These are phyloP conservation scores for Lathyrus tuberosus DNA, from an alignment of 306 rosid genomes.

Conservation along the genomic window DNA sequence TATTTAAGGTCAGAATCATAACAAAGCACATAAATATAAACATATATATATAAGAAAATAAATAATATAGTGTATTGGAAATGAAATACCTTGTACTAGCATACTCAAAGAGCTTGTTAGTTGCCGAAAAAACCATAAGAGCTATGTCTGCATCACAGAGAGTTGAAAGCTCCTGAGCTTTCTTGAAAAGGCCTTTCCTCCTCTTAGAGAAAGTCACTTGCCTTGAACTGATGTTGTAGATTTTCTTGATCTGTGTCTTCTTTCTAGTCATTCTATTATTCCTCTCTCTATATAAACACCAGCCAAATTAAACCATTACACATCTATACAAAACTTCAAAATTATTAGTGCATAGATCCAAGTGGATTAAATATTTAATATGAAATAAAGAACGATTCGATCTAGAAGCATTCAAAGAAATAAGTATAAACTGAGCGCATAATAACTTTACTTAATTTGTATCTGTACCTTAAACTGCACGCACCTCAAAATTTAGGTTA, in stretches of 20 bases:
- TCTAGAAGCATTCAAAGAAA: no score
- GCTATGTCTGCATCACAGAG: constrained; percentile 67
- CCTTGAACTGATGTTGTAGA: constrained; percentile 52
- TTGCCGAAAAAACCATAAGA: constrained; percentile 54
- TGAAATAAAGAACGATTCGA: no score
- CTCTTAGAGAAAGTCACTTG: constrained; percentile 65
- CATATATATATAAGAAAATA: background rate
- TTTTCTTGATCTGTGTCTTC: constrained; percentile 60
- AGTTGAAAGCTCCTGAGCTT: constrained; percentile 56
- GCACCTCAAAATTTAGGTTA: constrained; percentile 3
- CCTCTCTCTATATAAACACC: background rate
- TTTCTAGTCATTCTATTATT: constrained; percentile 48
- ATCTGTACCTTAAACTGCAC: background rate
- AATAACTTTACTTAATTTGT: background rate
- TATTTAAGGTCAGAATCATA: background rate
- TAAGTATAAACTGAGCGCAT: no score
- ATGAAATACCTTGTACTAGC: constrained; percentile 45
- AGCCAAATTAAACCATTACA: background rate
- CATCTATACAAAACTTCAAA: no score
- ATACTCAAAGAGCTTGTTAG: constrained; percentile 57
- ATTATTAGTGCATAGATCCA: no score
- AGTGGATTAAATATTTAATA: no score
- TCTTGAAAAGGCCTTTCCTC: constrained; percentile 62
- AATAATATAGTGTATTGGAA: background rate
- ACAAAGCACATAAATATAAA: no score